A percentile compares a stretch with the other conserved stretches of the same genome.
Evolutionary conservation across 1,139 yeast species (phyloP).

Genomic region (Waltiozyma sp.): DNA sequence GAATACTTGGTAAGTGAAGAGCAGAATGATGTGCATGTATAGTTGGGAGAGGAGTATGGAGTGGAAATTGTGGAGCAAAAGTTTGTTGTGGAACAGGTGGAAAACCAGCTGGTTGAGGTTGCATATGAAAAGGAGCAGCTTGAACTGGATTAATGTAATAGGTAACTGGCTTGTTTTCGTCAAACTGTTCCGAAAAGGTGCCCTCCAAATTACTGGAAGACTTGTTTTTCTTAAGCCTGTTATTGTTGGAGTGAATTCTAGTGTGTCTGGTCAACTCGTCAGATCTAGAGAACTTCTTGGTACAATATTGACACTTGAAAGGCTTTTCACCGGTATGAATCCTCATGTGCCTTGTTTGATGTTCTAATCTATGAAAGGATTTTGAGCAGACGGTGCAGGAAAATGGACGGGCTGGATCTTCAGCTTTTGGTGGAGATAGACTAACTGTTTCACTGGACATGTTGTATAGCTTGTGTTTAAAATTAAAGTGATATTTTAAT

Average conservation of each 20-base stretch:
- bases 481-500: too few relatives aligned
- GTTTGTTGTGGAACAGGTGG: not conserved
- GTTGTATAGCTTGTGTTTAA: not conserved
- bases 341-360: slow-evolving; percentile 61
- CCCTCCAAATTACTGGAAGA: slow-evolving; percentile 21
- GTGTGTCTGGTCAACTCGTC: slow-evolving; percentile 63
- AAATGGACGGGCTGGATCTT: slow-evolving; percentile 31
- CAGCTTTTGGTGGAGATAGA: not conserved
- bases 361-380: slow-evolving; percentile 55
- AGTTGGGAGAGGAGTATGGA: slow-evolving; percentile 3
- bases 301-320: slow-evolving; percentile 58
- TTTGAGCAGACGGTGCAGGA: slow-evolving; percentile 50
- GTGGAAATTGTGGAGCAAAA: not conserved
- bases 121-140: slow-evolving; percentile 1
- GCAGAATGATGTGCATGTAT: slow-evolving; percentile 2
- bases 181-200: slow-evolving; percentile 21
- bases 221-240: slow-evolving; percentile 41
- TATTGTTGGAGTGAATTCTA: slow-evolving; percentile 45
- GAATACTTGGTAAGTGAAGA: not conserved
- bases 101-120: not conserved
- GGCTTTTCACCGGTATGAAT: slow-evolving; percentile 71
- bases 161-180: slow-evolving; percentile 16
- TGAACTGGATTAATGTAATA: slow-evolving; percentile 15
- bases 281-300: slow-evolving; percentile 53
- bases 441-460: not conserved